Conservation (phyloP, 768 basidiomycete genomes). For the Hygrocybe coccinea region DNA sequence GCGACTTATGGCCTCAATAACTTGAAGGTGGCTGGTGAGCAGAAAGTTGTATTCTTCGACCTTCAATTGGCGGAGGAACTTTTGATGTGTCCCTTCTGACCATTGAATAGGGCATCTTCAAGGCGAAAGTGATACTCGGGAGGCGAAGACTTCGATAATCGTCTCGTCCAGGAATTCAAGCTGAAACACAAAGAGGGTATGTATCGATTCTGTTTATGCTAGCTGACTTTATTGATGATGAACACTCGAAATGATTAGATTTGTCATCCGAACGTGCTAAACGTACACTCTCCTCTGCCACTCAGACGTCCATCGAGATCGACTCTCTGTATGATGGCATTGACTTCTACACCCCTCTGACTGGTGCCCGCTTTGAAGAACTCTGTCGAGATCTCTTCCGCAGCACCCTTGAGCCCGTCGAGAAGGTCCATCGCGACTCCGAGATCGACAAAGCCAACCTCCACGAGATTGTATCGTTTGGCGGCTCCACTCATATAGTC, state of each 20-base stretch:
- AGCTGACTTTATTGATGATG: no score
- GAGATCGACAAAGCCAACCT: no score
- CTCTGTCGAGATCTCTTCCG: conserved; percentile 95
- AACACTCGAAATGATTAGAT: no score
- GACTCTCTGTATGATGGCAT: conserved; percentile 97
- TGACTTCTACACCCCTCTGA: conserved; percentile 97
- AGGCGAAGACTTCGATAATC: conserved; percentile 99
- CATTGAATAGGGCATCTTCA: conserved; percentile 97
- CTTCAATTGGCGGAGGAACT: conserved; percentile 98
- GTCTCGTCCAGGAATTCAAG: conserved; percentile 95
- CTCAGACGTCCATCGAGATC: conserved; percentile 95
- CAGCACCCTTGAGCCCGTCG: conserved; percentile 86
- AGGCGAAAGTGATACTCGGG: conserved; percentile 99
- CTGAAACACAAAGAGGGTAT: conserved; percentile 88
- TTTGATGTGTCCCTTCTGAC: conserved; percentile 99
- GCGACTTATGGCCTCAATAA: conserved; percentile 98
- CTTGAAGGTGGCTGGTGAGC: conserved; percentile 89
- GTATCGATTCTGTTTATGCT: background rate
- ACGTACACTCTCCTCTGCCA: conserved; percentile 93
- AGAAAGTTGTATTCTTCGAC: conserved; percentile 99
- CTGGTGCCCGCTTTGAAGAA: conserved; percentile 96
- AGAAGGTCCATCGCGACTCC: no score
- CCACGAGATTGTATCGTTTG: no score
- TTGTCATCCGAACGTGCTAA: conserved; percentile 94
- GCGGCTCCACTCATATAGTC: no score